Base-by-base conservation (phyloP, 495 filamentous ascomycete species). In the Tetracladium setigerum region DNA sequence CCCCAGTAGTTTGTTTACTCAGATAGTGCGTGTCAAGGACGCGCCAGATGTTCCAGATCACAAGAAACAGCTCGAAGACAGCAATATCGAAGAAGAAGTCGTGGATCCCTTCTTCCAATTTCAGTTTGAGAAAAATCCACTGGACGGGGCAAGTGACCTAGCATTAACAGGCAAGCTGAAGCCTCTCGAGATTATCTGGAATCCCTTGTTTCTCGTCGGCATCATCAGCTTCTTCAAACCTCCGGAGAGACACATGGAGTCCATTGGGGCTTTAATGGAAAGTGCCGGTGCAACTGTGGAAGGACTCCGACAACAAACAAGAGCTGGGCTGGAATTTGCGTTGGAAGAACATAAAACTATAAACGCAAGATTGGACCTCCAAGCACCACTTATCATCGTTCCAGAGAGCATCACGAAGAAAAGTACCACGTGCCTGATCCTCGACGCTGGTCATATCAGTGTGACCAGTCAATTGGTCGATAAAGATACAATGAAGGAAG, bases 331-430 rank as follows among this genome's bases (percentile, higher is more conserved):
- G 27, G 89, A 97, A 61, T 98, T 95, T 67, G 94, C 92, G 16
- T 72, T 98, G 22, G 80, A 95, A 62, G 94, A 97, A 59, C 92
- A 98, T 66, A 97, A 96, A 72, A 97, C 92, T 12, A 80, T 98
- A 47, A 94, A 97, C 62, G 89, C 89, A 3, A 89, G 95, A 54
- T 74, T 98, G 38, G 94, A 98, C 67, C 79, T 98, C 9, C 89
- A 95, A 60, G 92, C 92, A 5, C 92, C 92, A 33, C 72, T 98
- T 13, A 95, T 98, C 56, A 97, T 98, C 52, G 79, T 98, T 15
- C 92, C 92, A 0, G 88, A 97, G 58, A 94, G 83, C 54, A 89
- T 96, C 53, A 91, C 84, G 2, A 73, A 81, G 46, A 74, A 84
- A 54, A 82, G 72, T 45, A 82, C 87, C 5, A 82, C 88, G 14